These are phyloP conservation scores for Trametes coccinea DNA, from an alignment of 768 basidiomycete species.

Conservation along the genomic window DNA sequence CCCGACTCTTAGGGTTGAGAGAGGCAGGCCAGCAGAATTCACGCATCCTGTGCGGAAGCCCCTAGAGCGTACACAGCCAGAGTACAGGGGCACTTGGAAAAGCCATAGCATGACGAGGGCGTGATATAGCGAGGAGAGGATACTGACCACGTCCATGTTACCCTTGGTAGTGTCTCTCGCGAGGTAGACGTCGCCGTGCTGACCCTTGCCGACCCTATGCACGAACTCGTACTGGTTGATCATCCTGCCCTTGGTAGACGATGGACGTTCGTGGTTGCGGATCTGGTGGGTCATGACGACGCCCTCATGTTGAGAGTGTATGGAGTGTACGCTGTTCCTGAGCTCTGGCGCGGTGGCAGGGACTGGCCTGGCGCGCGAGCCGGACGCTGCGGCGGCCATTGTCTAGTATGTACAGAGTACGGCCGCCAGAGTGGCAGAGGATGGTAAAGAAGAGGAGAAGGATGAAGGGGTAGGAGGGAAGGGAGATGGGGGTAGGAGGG, in stretches of 20 bases:
- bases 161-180: conserved; percentile 52
- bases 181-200: conserved; percentile 87
- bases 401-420: conserved; percentile 23
- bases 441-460: conserved; percentile 3
- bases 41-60: no score
- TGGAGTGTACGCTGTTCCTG: conserved; percentile 20
- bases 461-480: conserved; percentile 8
- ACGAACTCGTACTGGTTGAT: conserved; percentile 88
- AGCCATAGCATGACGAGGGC: no score
- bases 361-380: conserved; percentile 20
- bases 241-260: conserved; percentile 43
- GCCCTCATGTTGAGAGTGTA: conserved; percentile 37
- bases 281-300: conserved; percentile 49
- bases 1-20: no score
- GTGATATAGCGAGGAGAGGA: conserved; percentile 23
- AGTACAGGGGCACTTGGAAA: no score
- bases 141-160: conserved; percentile 45
- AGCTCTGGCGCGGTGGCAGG: conserved; percentile 5
- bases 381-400: conserved; percentile 24
- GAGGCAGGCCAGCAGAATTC: no score
- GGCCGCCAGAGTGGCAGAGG: conserved; percentile 8
- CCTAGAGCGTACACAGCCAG: no score
- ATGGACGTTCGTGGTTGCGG: conserved; percentile 33
- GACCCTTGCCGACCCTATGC: conserved; percentile 78
- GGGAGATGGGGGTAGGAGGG: neutral